Base-by-base conservation (phyloP, 257 asterid species). In the Nicotiana tabacum region DNA sequence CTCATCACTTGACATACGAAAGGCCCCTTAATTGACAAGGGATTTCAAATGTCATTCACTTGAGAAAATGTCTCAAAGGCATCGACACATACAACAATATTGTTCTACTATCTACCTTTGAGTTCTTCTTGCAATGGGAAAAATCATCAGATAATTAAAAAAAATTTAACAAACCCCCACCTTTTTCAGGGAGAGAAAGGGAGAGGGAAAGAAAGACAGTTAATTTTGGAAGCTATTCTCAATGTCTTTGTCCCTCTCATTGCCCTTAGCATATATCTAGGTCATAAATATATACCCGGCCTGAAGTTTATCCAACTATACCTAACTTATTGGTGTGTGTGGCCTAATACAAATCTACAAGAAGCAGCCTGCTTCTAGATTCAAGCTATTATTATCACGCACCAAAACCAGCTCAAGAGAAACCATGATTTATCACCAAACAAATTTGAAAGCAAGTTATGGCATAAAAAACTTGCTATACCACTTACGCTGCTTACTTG, bases 401-500 rank as follows among this genome's bases (percentile, higher is more conserved):
- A 33, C 43, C 82, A 79, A 79, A 61, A 35, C 72, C 74, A 79
- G 60, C 79, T 13, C 15, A 74, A 16, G 39, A 27, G 48, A 48
- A 72, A 13, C 21, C 61, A 74, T 74, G 37, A 72, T 72, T 57
- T 27, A 72, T 24, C 60, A 43, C 21, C 35, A 72, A 5, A 56
- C 60, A 48, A 43, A 37, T 24, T 46, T 72, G 24, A 35, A 64
- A 9, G 30, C 58, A 78, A 30, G 7, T 32, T 48, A 56, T 3
- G 43, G 29, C 6, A 60, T 21, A 16, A 2, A 48, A 48, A 70
- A 80, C 70, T 70, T 66, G 68, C 46, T 18, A 60, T 29, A 61
- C 78, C 18, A 80, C 85, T 82, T 70, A 84, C 60, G 76, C 65
- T 67, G 82, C 98, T 89, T 90, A 96, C 99, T 89, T 96, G 99